Evolutionary conservation across 129 eudicot genomes (phyloP), one percentile per base, ranked within the genome.

Genomic region (Lonicera japonica): DNA sequence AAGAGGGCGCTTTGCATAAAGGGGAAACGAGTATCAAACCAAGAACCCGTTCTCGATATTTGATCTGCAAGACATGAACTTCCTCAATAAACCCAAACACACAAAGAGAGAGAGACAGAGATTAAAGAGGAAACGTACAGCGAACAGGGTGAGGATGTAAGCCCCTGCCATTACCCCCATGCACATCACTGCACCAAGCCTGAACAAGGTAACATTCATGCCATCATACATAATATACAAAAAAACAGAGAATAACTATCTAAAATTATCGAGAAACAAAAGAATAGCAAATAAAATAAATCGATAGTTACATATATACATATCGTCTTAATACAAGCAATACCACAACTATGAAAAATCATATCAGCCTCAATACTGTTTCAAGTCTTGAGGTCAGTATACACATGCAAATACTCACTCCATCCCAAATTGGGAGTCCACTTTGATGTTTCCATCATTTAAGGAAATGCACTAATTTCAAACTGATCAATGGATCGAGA

Each of bases 91-190:
- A 70, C 36, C 51, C 23, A 22, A 51, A 9, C 24, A 43, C 6
- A 29, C 6, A 29, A 6, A 29, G 36, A 29, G 36, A 29, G 36
- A 29, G 36, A 29, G 36, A 29, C 4, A 29, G 36, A 29, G 16
- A 43, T 56, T 29, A 29, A 48, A 47, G 24, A 40, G 23, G 40
- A 56, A 45, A 67, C 96, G 25, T 73, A 94, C 99, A 22, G 99
- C 92, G 64, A 94, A 94, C 34, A 88, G 72, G 53, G 95, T 83
- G 63, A 94, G 95, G 64, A 94, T 69, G 73, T 94, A 94, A 70
- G 99, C 99, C 46, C 99, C 99, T 10, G 99, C 95, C 74, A 76
- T 88, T 48, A 89, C 95, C 60, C 99, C 99, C 99, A 94, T 85
- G 79, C 99, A 88, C 99, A 94, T 94, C 48, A 94, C 99, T 60